Evolutionary conservation across 2,329 filamentous ascomycete genomes (phyloP), one percentile per base, ranked within the genome.

Genomic region (Hirsutella minnesotensis): DNA sequence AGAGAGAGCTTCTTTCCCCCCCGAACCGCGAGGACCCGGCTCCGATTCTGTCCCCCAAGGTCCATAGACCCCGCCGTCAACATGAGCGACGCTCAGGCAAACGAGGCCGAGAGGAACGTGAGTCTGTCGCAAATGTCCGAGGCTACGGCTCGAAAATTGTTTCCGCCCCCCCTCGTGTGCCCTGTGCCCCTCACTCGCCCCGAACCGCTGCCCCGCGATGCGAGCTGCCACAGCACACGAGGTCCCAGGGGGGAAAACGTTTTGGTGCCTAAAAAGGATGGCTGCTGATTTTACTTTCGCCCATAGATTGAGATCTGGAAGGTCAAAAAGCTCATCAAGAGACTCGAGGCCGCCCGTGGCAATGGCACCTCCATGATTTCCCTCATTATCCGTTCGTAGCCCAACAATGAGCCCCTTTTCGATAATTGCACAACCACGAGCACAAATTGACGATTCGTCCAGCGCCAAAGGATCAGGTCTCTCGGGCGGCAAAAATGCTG

Each of bases 291-390:
- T 42, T 38, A 29, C 44, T 38, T 39, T 36, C 30, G n/a, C 30
- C 38, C 38, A 53, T 53, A 79, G 75, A 83, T 83, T 58, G 79
- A 83, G 68, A 83, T 82, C 72, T 89, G 84, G 86, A 95, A 98
- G 83, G 89, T 98, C 62, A 98, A 98, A 79, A 98, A 98, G 76
- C 75, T 98, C 62, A 95, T 98, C 72, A 98, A 96, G 72, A 86
- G 92, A 58, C 86, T 98, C 57, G 92, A 96, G 69, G 85, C 87
- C 49, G 94, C 94, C 55, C 79, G 94, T 64, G 92, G 92, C 64
- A 98, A 98, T 79, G 92, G 92, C 71, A 98, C 92, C 51, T 90
- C 83, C 72, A 98, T 98, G 92, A 98, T 98, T 68, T 96, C 90
- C 51, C 79, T 98, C 67, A 95, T 98, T 58, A 96, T 98, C 61